phyloP scores from a whole-genome alignment of 306 rosid species.

The Vigna angularis region DNA sequence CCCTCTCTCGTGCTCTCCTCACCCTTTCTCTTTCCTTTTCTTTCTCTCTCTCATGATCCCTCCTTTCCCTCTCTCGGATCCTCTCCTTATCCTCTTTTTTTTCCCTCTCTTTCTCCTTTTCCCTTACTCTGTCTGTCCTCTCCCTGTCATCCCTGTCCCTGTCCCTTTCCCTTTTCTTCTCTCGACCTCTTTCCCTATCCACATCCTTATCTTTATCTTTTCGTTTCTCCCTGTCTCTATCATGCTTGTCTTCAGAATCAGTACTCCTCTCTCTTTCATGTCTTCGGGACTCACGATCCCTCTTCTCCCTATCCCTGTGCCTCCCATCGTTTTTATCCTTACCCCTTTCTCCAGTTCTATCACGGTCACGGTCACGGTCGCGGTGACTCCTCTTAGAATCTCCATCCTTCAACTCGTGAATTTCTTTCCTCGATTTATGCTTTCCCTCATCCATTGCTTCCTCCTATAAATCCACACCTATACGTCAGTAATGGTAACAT shows the following conservation, averaged over 20 bases:
- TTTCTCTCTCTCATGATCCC: slow-evolving; percentile 57
- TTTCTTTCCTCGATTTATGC: slow-evolving; percentile 67
- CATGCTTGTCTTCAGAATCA: slow-evolving; percentile 48
- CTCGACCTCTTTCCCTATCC: slow-evolving; percentile 45
- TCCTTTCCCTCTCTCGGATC: slow-evolving; percentile 45
- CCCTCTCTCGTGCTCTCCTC: slow-evolving; percentile 62
- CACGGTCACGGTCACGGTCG: slow-evolving; percentile 57
- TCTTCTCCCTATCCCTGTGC: slow-evolving; percentile 67
- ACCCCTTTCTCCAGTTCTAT: slow-evolving; percentile 55
- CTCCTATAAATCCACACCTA: slow-evolving; percentile 41
- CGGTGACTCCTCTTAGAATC: slow-evolving; percentile 74
- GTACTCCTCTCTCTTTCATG: slow-evolving; percentile 52
- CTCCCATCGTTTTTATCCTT: slow-evolving; percentile 60
- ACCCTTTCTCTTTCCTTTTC: slow-evolving; percentile 59
- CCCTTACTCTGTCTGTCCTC: slow-evolving; percentile 35
- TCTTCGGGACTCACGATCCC: slow-evolving; percentile 47
- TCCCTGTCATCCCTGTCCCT: slow-evolving; percentile 30
- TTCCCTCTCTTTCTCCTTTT: slow-evolving; percentile 47
- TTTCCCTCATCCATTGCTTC: slow-evolving; percentile 69
- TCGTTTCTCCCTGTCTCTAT: slow-evolving; percentile 54
- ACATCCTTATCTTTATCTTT: slow-evolving; percentile 49
- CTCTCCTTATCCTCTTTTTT: slow-evolving; percentile 42
- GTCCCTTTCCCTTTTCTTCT: slow-evolving; percentile 53
- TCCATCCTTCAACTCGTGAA: slow-evolving; percentile 55
- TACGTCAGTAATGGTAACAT: slow-evolving; percentile 41